Conservation (phyloP, 306 rosid species). For the Rubus idaeus region DNA sequence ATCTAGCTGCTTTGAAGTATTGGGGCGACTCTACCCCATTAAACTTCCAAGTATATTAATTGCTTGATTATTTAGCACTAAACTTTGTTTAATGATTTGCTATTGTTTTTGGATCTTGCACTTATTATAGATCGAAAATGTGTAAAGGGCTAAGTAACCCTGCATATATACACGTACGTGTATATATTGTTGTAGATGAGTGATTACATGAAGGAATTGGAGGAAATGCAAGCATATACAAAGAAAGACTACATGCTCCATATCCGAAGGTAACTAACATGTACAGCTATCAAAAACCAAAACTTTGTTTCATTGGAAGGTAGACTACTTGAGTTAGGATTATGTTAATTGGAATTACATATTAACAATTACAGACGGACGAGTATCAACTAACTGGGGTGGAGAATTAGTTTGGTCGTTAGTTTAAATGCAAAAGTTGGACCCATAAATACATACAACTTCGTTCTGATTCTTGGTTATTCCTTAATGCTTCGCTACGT, state of each 20-base stretch:
- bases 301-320: not conserved
- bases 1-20: constrained; percentile 37
- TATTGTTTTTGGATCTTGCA: not conserved
- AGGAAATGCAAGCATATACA: constrained; percentile 12
- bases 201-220: constrained; percentile 20
- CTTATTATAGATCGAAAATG: not conserved
- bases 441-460: too few relatives aligned
- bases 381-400: not conserved
- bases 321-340: not conserved
- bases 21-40: constrained; percentile 29
- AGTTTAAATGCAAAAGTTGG: not conserved
- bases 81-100: not conserved
- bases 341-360: not conserved
- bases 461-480: not conserved
- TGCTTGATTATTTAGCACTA: not conserved
- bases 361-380: not conserved
- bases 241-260: constrained; percentile 16
- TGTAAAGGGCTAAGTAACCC: not conserved
- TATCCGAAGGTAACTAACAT: constrained; percentile 16
- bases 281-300: not conserved
- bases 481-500: too few relatives aligned
- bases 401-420: not conserved
- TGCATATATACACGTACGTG: not conserved
- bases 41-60: constrained; percentile 42
- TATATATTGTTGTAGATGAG: constrained; percentile 9